Evolutionary conservation across 2,329 filamentous ascomycete genomes (phyloP), one percentile per base, ranked within the genome.

Genomic region (Fusarium buharicum): DNA sequence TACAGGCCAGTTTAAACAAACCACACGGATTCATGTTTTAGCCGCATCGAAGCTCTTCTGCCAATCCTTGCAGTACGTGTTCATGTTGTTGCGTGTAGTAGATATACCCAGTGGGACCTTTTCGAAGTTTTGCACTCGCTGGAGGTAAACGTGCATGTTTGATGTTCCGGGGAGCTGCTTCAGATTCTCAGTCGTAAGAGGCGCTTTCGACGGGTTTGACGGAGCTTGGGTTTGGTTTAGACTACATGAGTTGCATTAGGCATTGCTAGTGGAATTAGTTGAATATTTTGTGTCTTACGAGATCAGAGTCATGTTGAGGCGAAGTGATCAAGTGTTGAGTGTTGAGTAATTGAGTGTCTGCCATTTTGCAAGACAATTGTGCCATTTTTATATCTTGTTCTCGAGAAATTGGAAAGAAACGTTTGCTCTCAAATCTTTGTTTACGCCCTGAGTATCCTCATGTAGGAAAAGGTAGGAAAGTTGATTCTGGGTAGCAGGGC

Each of bases 91-190:
- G 1, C 30, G 22, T 17, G 33, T 22, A 13, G 38, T 34, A 2
- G 38, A n/a, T 10, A 11, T 1, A 2, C 46, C 46, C 9, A 55
- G 30, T 0, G 46, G 45, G 12, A 43, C 17, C 16, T 20, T 14
- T 34, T 55, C 52, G 27, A 27, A 44, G 22, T 50, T 55, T 10
- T 38, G 18, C 1, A 31, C 22, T 1, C 17, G 45, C 9, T 16
- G 37, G 20, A 55, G 52, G 18, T 50, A 50, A 9, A 13, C 27
- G 14, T 33, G 2, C 28, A 55, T 28, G 24, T 50, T 50, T 4
- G 16, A 4, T n/a, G 31, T 38, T 3, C 9, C 8, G 6, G 38
- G 51, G 14, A 55, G 37, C n/a, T 31, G 24, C 17, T 18, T 38
- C 11, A 33, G 20, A 24, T 20, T 43, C 1, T 6, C 13, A 12